These are phyloP conservation scores for Citrus inodora DNA, from an alignment of 345 rosid genomes.

Conservation along the genomic window DNA sequence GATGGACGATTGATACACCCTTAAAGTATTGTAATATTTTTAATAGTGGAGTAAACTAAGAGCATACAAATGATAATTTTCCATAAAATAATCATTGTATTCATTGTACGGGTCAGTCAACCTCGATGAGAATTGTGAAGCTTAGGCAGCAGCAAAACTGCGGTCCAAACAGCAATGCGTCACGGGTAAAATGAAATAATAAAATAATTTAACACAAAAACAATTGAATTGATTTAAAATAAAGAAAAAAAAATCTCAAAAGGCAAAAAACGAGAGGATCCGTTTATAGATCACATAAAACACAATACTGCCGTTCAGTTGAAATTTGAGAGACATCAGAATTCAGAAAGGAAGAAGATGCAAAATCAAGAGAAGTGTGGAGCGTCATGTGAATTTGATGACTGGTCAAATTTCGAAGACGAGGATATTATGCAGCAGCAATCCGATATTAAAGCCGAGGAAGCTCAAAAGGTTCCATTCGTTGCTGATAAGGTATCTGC, in stretches of 20 bases:
- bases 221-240: background rate
- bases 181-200: background rate
- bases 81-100: too few relatives aligned
- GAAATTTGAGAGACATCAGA: background rate
- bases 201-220: background rate
- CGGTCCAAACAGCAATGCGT: background rate
- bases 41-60: too few relatives aligned
- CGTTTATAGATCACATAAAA: background rate
- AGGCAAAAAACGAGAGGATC: background rate
- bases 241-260: background rate
- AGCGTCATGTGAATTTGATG: constrained; percentile 28
- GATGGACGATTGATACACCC: too few relatives aligned
- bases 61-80: too few relatives aligned
- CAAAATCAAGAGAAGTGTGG: constrained; percentile 41
- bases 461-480: constrained; percentile 63
- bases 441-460: constrained; percentile 45
- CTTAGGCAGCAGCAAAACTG: background rate
- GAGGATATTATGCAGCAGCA: constrained; percentile 62
- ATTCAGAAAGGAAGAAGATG: constrained; percentile 22
- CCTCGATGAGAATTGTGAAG: too few relatives aligned
- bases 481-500: constrained; percentile 77
- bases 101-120: too few relatives aligned
- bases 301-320: background rate
- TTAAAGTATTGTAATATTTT: too few relatives aligned
- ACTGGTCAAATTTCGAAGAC: constrained; percentile 44